Conservation (phyloP, 768 basidiomycete genomes). For the Brasilioporus rufonigricans region DNA sequence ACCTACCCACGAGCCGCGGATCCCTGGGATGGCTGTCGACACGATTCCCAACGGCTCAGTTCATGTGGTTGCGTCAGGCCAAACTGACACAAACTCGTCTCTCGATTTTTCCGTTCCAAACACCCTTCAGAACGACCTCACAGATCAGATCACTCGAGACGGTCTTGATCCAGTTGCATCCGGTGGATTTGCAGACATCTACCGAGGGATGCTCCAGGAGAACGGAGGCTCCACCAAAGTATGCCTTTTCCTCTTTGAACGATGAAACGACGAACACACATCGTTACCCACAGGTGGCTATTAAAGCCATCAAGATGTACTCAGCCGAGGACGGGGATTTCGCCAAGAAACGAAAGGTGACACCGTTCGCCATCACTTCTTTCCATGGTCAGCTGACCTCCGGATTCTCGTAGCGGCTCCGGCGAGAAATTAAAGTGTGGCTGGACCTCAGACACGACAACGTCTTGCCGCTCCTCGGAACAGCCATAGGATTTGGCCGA, state of each 20-base stretch:
- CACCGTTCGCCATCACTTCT: too few relatives aligned
- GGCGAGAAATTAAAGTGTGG: too few relatives aligned
- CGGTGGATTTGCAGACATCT: constrained; percentile 4
- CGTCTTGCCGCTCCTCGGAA: too few relatives aligned
- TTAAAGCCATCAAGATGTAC: background rate
- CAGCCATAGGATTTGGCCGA: too few relatives aligned
- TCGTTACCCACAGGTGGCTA: background rate
- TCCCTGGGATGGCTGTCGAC: too few relatives aligned
- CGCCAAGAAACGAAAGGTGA: background rate
- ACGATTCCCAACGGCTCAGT: background rate
- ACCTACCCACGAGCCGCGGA: constrained; percentile 22
- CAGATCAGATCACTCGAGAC: background rate
- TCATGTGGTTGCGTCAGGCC: background rate
- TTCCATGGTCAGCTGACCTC: too few relatives aligned
- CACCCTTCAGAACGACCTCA: background rate
- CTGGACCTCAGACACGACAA: too few relatives aligned
- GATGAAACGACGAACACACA: background rate
- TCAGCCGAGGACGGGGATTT: background rate
- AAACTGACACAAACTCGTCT: background rate
- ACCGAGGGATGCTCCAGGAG: too few relatives aligned
- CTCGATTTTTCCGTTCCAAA: background rate
- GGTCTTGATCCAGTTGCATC: background rate
- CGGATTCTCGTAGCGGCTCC: too few relatives aligned
- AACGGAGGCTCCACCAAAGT: background rate
- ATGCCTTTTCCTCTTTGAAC: background rate